Conservation (phyloP, 805 yeast species). For the Hyphopichia homilentoma region DNA sequence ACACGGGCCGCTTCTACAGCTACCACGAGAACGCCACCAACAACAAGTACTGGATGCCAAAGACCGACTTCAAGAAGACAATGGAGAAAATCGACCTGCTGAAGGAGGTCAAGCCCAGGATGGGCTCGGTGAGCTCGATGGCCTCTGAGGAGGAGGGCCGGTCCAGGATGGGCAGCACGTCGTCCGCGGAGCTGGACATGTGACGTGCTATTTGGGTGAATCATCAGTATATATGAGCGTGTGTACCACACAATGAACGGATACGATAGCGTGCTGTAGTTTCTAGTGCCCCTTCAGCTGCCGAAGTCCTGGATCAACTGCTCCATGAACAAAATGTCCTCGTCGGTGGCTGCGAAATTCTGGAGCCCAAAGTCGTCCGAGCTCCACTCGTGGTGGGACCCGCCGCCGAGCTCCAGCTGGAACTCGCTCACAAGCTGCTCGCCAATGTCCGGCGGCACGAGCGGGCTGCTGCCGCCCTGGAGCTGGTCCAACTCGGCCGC, state of each 20-base stretch:
- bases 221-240: too few species aligned
- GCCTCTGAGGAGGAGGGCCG: slow-evolving; percentile 9
- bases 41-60: slow-evolving; percentile 38
- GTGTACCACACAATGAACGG: too few species aligned
- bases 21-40: slow-evolving; percentile 33
- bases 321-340: slow-evolving; percentile 16
- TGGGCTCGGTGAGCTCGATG: slow-evolving; percentile 12
- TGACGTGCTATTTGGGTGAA: slow-evolving; percentile 7
- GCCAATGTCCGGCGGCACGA: too few species aligned
- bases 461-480: slow-evolving; percentile 6
- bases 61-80: slow-evolving; percentile 5
- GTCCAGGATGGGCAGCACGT: slow-evolving; percentile 15
- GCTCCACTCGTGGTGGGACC: background rate
- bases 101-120: slow-evolving; percentile 7
- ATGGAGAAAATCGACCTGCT: slow-evolving; percentile 3
- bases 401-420: background rate
- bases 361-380: background rate
- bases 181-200: slow-evolving; percentile 12
- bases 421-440: slow-evolving; percentile 7
- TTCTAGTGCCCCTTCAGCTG: too few species aligned
- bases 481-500: slow-evolving; percentile 4
- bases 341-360: slow-evolving; percentile 11
- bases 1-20: slow-evolving; percentile 34
- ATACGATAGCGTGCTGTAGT: too few species aligned
- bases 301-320: slow-evolving; percentile 11